Evolutionary conservation across 148 eudicot genomes (phyloP).

Genomic region (Euryodendron excelsum): DNA sequence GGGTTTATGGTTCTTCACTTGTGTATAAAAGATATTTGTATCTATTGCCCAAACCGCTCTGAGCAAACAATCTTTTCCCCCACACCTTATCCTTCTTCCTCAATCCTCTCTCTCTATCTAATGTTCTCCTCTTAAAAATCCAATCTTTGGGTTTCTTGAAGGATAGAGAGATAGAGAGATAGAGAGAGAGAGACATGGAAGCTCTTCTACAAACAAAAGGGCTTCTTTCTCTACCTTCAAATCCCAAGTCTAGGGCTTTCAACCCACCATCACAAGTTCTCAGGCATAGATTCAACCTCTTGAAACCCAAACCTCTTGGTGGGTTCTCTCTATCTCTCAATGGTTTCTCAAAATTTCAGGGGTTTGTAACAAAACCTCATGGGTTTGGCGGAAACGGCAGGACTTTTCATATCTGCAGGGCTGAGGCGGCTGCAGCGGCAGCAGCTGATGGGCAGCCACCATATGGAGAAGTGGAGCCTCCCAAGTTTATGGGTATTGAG

Average conservation of each 20-base stretch:
- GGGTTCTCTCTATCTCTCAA: conserved; percentile 47
- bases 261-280: conserved; percentile 39
- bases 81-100: conserved; percentile 9
- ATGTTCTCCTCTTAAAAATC: background rate
- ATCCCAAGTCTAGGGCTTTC: conserved; percentile 55
- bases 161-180: background rate
- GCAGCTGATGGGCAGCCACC: conserved; percentile 58
- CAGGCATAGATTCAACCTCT: conserved; percentile 47
- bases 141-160: conserved; percentile 8
- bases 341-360: conserved; percentile 57
- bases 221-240: conserved; percentile 66
- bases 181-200: conserved; percentile 39
- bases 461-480: conserved; percentile 42
- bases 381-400: conserved; percentile 40
- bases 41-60: background rate
- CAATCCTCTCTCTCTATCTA: conserved; percentile 1
- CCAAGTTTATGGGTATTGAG: conserved; percentile 75
- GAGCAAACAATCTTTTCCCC: background rate
- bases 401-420: conserved; percentile 51
- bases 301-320: conserved; percentile 46
- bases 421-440: conserved; percentile 51
- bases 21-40: conserved; percentile 8
- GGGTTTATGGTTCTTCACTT: background rate
- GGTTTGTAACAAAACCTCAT: conserved; percentile 34
- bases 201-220: conserved; percentile 67